phyloP scores from a whole-genome alignment of 1,284 basidiomycete genomes.

The Ustilago tritici region DNA sequence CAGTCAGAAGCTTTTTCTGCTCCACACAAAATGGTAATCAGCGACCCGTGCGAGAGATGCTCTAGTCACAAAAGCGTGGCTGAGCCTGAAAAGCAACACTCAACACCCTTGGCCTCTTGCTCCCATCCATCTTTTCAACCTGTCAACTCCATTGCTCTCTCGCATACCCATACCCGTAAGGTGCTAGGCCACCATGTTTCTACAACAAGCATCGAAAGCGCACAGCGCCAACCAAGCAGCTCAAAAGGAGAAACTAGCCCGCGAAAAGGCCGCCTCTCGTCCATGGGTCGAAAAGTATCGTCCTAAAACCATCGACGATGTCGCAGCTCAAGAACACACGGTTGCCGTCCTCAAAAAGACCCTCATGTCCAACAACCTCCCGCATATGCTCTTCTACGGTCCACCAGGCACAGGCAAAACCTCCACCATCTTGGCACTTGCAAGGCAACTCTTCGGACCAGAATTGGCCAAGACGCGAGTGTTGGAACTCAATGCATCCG shows the following conservation, averaged over 20 bases:
- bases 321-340: slow-evolving; percentile 96
- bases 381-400: slow-evolving; percentile 99
- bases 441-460: slow-evolving; percentile 94
- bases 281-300: slow-evolving; percentile 99
- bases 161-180: neutral
- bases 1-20: neutral
- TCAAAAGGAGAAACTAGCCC: slow-evolving; percentile 48
- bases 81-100: slow-evolving; percentile 10
- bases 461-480: slow-evolving; percentile 94
- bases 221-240: slow-evolving; percentile 37
- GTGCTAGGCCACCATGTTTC: slow-evolving; percentile 23
- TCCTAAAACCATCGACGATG: slow-evolving; percentile 96
- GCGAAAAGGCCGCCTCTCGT: slow-evolving; percentile 73
- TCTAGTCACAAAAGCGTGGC: neutral
- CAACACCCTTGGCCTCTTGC: neutral
- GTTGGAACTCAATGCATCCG: slow-evolving; percentile 98
- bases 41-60: slow-evolving; percentile 39
- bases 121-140: neutral
- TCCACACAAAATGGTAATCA: slow-evolving; percentile 20
- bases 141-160: slow-evolving; percentile 1
- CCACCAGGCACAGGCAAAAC: slow-evolving; percentile 99
- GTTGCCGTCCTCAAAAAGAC: slow-evolving; percentile 91
- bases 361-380: slow-evolving; percentile 90
- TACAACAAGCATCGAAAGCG: slow-evolving; percentile 45
- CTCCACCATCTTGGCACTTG: slow-evolving; percentile 93